phyloP scores from a whole-genome alignment of 768 basidiomycete genomes.

The Chalciporus piperatus region DNA sequence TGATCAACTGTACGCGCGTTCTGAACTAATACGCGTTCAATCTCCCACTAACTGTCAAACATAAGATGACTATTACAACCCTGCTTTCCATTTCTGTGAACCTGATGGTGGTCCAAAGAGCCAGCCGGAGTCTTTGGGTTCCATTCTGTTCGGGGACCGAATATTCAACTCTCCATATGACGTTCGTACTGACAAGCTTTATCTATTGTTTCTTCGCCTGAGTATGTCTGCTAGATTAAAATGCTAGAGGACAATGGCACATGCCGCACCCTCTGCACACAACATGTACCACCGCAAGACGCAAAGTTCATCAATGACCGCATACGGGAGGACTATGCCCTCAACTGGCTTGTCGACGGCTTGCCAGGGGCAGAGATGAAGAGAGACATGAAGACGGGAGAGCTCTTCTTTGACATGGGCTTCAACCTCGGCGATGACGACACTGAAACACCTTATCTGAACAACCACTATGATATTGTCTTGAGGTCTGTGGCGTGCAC shows the following conservation, averaged over 20 bases:
- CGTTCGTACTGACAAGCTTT: slow-evolving; percentile 41
- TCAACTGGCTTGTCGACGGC: slow-evolving; percentile 95
- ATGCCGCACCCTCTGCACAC: slow-evolving; percentile 73
- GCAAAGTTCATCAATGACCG: slow-evolving; percentile 90
- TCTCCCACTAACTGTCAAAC: slow-evolving; percentile 5
- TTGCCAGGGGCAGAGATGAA: slow-evolving; percentile 95
- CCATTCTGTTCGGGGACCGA: slow-evolving; percentile 94
- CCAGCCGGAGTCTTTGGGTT: slow-evolving; percentile 84
- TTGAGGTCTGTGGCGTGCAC: slow-evolving; percentile 47
- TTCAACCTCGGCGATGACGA: slow-evolving; percentile 87
- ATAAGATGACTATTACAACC: slow-evolving; percentile 91
- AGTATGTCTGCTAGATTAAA: slow-evolving; percentile 52
- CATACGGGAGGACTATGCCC: slow-evolving; percentile 86
- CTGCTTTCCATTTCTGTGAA: slow-evolving; percentile 80
- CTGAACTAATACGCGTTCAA: neutral
- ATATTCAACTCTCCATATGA: slow-evolving; percentile 90
- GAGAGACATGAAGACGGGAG: slow-evolving; percentile 70
- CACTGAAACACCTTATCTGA: slow-evolving; percentile 63
- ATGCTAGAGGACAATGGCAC: slow-evolving; percentile 77
- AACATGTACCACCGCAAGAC: slow-evolving; percentile 60
- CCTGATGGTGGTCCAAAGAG: slow-evolving; percentile 70
- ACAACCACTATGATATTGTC: slow-evolving; percentile 93
- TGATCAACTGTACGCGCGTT: slow-evolving; percentile 70
- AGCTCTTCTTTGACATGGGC: slow-evolving; percentile 89
- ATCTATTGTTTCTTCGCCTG: neutral